Evolutionary conservation across 495 filamentous ascomycete species (phyloP), one percentile per base, ranked within the genome.

Genomic region (Penicillium paxilli): DNA sequence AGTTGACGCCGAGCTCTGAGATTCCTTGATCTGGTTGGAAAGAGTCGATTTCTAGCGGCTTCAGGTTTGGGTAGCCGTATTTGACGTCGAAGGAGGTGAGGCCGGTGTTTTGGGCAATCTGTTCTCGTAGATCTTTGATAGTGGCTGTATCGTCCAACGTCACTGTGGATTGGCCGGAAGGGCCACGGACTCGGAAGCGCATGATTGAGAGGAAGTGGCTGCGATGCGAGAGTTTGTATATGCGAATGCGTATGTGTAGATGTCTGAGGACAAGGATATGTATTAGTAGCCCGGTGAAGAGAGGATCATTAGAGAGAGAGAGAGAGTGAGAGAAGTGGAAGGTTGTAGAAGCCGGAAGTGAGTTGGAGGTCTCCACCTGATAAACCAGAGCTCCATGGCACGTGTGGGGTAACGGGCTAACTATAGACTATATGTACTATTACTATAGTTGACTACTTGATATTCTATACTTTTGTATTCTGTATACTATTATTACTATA

Each of bases 1-100:
- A 78, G 25, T 87, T 86, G 28, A 95, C 61, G 8, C 78, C 83
- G 3, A 83, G 71, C 10, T 86, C 80, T 22, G 63, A 59, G 21
- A 92, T 64, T 3, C 60, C 68, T 35, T 77, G 78, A 3, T 73
- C 58, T 11, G 74, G 32, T 62, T 77, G 57, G 56, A 81, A 61
- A 7, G 73, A 57, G 24, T 83, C 77, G 12, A 90, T 75, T 23
- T 81, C 70, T 11, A 98, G 78, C 16, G 83, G 74, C 59, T 87
- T 86, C 41, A 73, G 58, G 3, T 89, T 80, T 2, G 94, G 94
- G 67, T 90, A 98, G 17, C 93, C 91, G 66, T 86, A 89, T 76
- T 96, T 97, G 38, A 96, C 72, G 28, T 92, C 85, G 58, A 92
- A 90, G 24, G 51, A 51, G 52, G 41, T 63, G 52, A 68, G 63